A percentile compares a stretch with the other conserved stretches of the same genome.
Evolutionary conservation across 768 basidiomycete species (phyloP).

Genomic region (Pisolithus microcarpus): DNA sequence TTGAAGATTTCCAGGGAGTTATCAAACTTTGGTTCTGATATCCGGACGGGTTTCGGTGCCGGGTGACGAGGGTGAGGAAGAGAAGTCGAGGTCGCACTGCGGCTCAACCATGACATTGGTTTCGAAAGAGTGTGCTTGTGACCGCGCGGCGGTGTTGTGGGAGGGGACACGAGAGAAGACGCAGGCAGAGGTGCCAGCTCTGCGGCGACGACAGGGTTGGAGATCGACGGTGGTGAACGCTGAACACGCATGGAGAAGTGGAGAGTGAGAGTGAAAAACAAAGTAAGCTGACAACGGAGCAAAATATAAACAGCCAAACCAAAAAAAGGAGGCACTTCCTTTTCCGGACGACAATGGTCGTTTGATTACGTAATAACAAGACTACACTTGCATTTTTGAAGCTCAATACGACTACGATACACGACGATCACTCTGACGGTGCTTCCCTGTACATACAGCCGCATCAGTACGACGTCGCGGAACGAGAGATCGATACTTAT

Average conservation of each 20-base stretch:
- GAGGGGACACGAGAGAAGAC: slow-evolving; percentile 22
- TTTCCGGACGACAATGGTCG: slow-evolving; percentile 17
- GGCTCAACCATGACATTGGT: slow-evolving; percentile 37
- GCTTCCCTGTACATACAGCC: slow-evolving; percentile 60
- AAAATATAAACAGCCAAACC: background rate
- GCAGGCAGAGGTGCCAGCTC: slow-evolving; percentile 23
- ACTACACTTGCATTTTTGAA: background rate
- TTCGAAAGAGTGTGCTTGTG: slow-evolving; percentile 34
- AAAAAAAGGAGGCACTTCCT: slow-evolving; percentile 8
- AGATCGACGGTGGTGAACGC: slow-evolving; percentile 9
- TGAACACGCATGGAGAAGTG: slow-evolving; percentile 18
- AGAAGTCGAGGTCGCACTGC: slow-evolving; percentile 29
- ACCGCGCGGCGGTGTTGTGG: slow-evolving; percentile 21
- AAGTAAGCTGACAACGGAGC: background rate
- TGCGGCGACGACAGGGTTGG: slow-evolving; percentile 7
- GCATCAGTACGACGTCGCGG: slow-evolving; percentile 19
- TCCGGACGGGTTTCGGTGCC: slow-evolving; percentile 33
- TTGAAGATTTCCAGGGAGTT: slow-evolving; percentile 27
- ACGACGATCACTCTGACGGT: slow-evolving; percentile 38
- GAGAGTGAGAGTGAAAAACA: background rate
- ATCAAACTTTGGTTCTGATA: slow-evolving; percentile 37
- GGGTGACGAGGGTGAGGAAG: slow-evolving; percentile 18
- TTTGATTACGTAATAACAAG: background rate
- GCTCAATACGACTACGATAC: background rate
- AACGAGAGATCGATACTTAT: slow-evolving; percentile 48